Evolutionary conservation across 169 alveolate species (phyloP), one percentile per base, ranked within the genome.

Genomic region (Cryptosporidium canis): DNA sequence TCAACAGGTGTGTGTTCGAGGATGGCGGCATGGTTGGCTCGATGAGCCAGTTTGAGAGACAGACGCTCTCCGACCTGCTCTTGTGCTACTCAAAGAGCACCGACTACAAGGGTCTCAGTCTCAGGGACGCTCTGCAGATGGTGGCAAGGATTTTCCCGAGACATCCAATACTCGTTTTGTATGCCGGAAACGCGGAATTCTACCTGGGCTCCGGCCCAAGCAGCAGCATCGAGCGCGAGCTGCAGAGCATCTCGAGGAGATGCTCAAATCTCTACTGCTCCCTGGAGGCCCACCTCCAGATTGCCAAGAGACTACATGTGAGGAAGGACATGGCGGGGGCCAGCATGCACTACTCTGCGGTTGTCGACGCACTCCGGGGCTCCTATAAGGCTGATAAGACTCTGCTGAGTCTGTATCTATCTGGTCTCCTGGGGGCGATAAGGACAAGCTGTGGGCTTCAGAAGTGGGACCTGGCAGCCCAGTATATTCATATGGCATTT

Each of bases 121-220:
- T 27, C 7, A 77, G 29, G 29, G 61, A 58, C 16, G 44, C 61
- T 24, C 41, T 77, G 33, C 66, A 77, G 27, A 21, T 77, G 21
- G 43, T 77, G 9, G 31, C 45, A 9, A 39, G 12, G 66, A 27
- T 77, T 8, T 58, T 29, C 53, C 87, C 77, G 14, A 44, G 27
- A 7, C 72, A 61, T 35, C 87, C 87, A n/a, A 77, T 77, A 31
- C 77, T 61, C 41, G 65, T 61, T 27, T 24, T 77, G 27, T 77
- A 58, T 39, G 44, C 47, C 27, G 18, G 65, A 3, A 41, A 77
- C 21, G 48, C 64, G 8, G 84, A 70, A 33, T 70, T 70, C 29
- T 70, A 35, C 24, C n/a, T 33, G 41, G 55, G 63, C 12, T 43
- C 5, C 11, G 11, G 56, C 16, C 47, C 47, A 2, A 55, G 45